phyloP scores from a whole-genome alignment of 1,139 yeast genomes.

The Suhomyces bribrorum region DNA sequence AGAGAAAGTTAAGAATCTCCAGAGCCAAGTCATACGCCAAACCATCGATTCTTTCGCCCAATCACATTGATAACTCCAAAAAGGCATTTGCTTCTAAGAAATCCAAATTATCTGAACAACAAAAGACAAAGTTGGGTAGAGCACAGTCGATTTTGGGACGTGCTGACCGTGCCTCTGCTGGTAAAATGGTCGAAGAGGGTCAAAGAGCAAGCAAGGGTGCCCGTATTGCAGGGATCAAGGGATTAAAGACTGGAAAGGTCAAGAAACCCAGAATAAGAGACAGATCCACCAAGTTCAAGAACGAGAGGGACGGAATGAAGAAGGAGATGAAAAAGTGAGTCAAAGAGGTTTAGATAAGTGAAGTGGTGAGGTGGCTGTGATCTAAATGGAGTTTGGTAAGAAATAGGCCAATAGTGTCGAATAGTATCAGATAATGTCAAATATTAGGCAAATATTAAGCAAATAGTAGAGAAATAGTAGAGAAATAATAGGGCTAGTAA shows the following conservation, averaged over 20 bases:
- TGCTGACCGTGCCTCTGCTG: slow-evolving; percentile 73
- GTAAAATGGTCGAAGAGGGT: slow-evolving; percentile 65
- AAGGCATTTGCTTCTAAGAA: slow-evolving; percentile 25
- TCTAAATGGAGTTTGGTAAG: slow-evolving; percentile 1
- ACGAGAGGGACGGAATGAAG: slow-evolving; percentile 32
- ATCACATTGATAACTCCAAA: slow-evolving; percentile 42
- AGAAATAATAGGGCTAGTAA: too few species aligned
- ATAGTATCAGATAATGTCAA: too few species aligned
- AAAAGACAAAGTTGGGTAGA: slow-evolving; percentile 78
- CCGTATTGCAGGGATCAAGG: slow-evolving; percentile 58
- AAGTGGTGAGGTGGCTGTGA: background rate
- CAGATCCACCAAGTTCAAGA: slow-evolving; percentile 60
- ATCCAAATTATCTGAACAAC: slow-evolving; percentile 53
- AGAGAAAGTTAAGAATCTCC: slow-evolving; percentile 72
- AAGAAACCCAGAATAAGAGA: slow-evolving; percentile 70
- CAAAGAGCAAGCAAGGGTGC: slow-evolving; percentile 75
- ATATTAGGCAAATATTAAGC: too few species aligned
- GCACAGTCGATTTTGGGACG: slow-evolving; percentile 74
- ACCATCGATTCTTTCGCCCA: slow-evolving; percentile 48
- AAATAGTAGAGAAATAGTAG: too few species aligned
- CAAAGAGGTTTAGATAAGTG: too few species aligned
- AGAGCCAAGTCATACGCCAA: slow-evolving; percentile 67
- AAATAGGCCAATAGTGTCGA: background rate
- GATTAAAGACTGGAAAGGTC: slow-evolving; percentile 46
- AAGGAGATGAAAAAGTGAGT: slow-evolving; percentile 18